phyloP scores from a whole-genome alignment of 306 rosid species.

The Ceratonia siliqua region DNA sequence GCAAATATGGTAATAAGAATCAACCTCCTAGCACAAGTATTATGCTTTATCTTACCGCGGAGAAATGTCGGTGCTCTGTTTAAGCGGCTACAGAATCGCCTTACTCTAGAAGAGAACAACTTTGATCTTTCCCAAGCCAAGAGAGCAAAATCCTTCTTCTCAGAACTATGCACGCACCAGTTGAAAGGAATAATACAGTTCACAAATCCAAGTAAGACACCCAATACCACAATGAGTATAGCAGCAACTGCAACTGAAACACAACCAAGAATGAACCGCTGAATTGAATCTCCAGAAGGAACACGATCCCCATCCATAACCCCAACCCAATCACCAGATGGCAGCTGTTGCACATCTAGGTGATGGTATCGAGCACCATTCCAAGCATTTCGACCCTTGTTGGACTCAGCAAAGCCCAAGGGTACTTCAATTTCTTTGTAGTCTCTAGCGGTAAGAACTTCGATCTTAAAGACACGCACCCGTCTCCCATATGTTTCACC shows the following conservation, averaged over 20 bases:
- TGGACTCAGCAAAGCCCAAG: slow-evolving; percentile 62
- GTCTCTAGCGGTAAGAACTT: slow-evolving; percentile 67
- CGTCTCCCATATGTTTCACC: slow-evolving; percentile 90
- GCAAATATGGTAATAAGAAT: slow-evolving; percentile 62
- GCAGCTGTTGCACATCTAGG: slow-evolving; percentile 79
- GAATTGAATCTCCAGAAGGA: slow-evolving; percentile 82
- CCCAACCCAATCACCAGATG: slow-evolving; percentile 86
- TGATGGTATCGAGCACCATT: slow-evolving; percentile 95
- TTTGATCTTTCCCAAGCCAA: slow-evolving; percentile 77
- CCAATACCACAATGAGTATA: slow-evolving; percentile 63
- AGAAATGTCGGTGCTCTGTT: slow-evolving; percentile 68
- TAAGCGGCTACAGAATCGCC: slow-evolving; percentile 84
- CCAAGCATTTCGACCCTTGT: slow-evolving; percentile 91
- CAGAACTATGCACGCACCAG: slow-evolving; percentile 63
- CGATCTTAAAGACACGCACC: slow-evolving; percentile 74
- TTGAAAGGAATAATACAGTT: slow-evolving; percentile 82
- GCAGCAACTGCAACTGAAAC: slow-evolving; percentile 68
- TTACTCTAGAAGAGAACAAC: slow-evolving; percentile 55
- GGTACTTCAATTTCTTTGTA: slow-evolving; percentile 85
- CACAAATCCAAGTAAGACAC: slow-evolving; percentile 80
- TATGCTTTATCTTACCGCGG: slow-evolving; percentile 71
- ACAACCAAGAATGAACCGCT: slow-evolving; percentile 76
- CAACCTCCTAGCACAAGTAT: slow-evolving; percentile 76
- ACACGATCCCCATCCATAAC: slow-evolving; percentile 98
- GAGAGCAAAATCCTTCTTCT: slow-evolving; percentile 56